Base-by-base conservation (phyloP, 2,329 filamentous ascomycete genomes). In the Knufia petricola region DNA sequence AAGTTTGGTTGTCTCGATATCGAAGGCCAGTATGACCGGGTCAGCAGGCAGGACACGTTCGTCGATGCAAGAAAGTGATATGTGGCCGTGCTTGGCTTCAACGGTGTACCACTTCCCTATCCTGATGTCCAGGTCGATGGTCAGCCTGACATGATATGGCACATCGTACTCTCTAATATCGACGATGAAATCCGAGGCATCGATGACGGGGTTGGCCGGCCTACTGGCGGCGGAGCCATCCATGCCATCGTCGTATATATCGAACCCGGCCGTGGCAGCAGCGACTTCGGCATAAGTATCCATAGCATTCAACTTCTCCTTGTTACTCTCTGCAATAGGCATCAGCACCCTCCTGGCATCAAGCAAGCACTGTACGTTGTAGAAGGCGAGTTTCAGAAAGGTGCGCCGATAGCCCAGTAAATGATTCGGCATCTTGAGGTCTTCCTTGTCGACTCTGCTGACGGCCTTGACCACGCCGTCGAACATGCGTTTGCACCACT, bases 81-180 rank as follows among this genome's bases (percentile, higher is more conserved):
- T 84, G 50, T 84, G 72, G 49, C 94, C 92, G 61, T 96, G 89
- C 63, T 94, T 95, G 41, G 87, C 86, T 61, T 96, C 87, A 43
- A 98, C 86, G 49, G 81, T 87, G 66, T 98, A 98, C 92, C 92
- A 98, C 67, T 87, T 94, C 67, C 88, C 92, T 56, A 94, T 89
- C 58, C 92, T 81, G 61, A 98, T 90, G 71, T 95, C 92, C 75
- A 87, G 79, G 70, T 98, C 92, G 70, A 98, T 98, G 69, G 94
- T 86, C 70, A 98, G 90, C 77, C 92, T 81, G 63, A 98, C 92
- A 74, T 98, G 92, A 73, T 98, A 98, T 56, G 92, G 94, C 61
- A 98, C 94, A 69, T 98, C 92, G 68, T 94, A 98, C 73, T 98
- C 92, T 75, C 92, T 82, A 66, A 98, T 94, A 77, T 98, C 94